A percentile compares a stretch with the other conserved stretches of the same genome.
Conservation (phyloP, 2,329 filamentous ascomycete species). For the Exophiala dermatitidis region DNA sequence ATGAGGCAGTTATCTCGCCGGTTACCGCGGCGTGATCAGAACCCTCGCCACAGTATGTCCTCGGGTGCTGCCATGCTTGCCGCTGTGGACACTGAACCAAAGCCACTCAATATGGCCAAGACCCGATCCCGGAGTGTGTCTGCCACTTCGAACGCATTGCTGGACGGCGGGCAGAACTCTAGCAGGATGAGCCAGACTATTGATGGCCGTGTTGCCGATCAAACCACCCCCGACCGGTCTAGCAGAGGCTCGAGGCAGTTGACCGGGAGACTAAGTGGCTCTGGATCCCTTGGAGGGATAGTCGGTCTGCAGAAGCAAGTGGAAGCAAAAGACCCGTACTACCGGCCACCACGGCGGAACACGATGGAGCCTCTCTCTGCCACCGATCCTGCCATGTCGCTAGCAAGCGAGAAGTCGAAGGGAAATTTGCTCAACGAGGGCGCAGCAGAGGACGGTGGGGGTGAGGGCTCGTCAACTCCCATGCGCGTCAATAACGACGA, state of each 20-base stretch:
- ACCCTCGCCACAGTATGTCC: constrained; percentile 67
- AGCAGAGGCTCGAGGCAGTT: constrained; percentile 63
- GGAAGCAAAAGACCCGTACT: constrained; percentile 69
- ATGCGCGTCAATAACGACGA: constrained; percentile 32
- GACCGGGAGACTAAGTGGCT: constrained; percentile 43
- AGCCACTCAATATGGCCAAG: constrained; percentile 49
- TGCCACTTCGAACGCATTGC: constrained; percentile 54
- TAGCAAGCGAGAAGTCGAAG: constrained; percentile 40
- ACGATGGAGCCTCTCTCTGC: constrained; percentile 48
- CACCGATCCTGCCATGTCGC: constrained; percentile 39
- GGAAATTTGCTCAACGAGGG: constrained; percentile 32
- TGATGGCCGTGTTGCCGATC: constrained; percentile 34
- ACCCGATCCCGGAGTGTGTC: constrained; percentile 53
- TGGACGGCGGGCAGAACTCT: constrained; percentile 44
- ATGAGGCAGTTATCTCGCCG: constrained; percentile 80
- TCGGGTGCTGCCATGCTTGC: constrained; percentile 76
- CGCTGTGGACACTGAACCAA: constrained; percentile 49
- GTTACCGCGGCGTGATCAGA: constrained; percentile 51
- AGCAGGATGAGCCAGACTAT: constrained; percentile 51
- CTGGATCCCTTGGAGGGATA: constrained; percentile 37
- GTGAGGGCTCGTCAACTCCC: constrained; percentile 29
- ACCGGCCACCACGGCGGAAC: constrained; percentile 69
- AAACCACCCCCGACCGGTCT: constrained; percentile 61
- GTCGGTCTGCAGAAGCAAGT: constrained; percentile 41
- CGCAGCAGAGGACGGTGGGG: constrained; percentile 42